These are phyloP conservation scores for Psilocybe tampanensis DNA, from an alignment of 768 basidiomycete genomes.

Conservation along the genomic window DNA sequence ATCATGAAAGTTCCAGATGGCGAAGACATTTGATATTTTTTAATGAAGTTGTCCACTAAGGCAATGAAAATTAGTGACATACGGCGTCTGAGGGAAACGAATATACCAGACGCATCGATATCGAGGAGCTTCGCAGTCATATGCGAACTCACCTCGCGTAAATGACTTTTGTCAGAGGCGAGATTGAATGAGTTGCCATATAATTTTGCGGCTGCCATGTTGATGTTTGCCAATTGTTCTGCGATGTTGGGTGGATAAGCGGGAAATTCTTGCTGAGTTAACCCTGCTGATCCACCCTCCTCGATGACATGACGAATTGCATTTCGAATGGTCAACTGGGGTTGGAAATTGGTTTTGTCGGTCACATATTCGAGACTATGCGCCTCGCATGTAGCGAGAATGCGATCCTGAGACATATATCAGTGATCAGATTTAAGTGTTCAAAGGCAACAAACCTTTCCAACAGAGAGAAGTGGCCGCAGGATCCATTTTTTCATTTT, in stretches of 20 bases:
- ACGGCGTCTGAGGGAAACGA: background rate
- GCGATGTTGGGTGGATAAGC: slow-evolving; percentile 32
- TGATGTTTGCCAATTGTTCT: slow-evolving; percentile 33
- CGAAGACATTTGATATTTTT: slow-evolving; percentile 40
- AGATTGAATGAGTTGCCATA: slow-evolving; percentile 34
- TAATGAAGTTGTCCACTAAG: slow-evolving; percentile 46
- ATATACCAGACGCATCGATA: slow-evolving; percentile 49
- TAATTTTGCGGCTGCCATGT: slow-evolving; percentile 29
- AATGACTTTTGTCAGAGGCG: slow-evolving; percentile 33
- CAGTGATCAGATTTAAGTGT: background rate
- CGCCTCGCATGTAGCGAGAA: slow-evolving; percentile 76
- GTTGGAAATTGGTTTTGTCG: slow-evolving; percentile 78
- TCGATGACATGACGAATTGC: slow-evolving; percentile 53
- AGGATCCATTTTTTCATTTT: slow-evolving; percentile 74
- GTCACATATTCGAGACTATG: slow-evolving; percentile 61
- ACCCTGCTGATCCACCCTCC: background rate
- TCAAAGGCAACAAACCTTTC: slow-evolving; percentile 53
- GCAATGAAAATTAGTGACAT: slow-evolving; percentile 11
- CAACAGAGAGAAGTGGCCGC: slow-evolving; percentile 67
- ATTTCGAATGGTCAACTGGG: slow-evolving; percentile 72
- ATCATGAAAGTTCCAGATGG: slow-evolving; percentile 54
- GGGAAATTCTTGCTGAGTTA: slow-evolving; percentile 10
- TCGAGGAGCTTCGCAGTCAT: slow-evolving; percentile 39
- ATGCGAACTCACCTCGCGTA: slow-evolving; percentile 37
- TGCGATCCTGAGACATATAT: slow-evolving; percentile 57